Conservation (phyloP, 1,284 basidiomycete species). For the Chalciporus sp. region DNA sequence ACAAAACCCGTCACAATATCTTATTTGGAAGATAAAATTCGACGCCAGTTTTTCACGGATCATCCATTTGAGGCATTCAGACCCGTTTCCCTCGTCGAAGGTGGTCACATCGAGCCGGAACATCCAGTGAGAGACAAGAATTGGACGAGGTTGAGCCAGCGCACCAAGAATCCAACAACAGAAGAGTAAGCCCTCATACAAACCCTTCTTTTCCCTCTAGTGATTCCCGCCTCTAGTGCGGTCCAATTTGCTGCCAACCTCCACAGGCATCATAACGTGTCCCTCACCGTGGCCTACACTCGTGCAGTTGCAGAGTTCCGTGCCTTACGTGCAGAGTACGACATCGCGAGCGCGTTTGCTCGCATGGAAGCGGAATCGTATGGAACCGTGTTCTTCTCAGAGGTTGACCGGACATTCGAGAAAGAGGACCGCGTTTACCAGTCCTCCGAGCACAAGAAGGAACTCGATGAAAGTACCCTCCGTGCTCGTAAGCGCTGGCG, state of each 20-base stretch:
- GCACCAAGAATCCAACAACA: constrained; percentile 79
- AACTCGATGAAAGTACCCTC: constrained; percentile 58
- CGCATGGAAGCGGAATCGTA: constrained; percentile 79
- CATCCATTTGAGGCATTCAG: constrained; percentile 96
- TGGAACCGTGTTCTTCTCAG: constrained; percentile 72
- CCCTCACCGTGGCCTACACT: constrained; percentile 83
- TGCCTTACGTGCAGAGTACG: constrained; percentile 81
- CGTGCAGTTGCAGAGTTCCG: constrained; percentile 85
- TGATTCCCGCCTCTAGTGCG: constrained; percentile 52
- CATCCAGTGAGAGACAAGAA: constrained; percentile 58
- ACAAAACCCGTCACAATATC: constrained; percentile 65
- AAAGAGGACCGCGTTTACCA: constrained; percentile 66
- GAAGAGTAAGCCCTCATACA: constrained; percentile 78
- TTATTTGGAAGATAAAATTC: constrained; percentile 86
- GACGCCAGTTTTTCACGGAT: constrained; percentile 92
- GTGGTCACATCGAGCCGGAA: constrained; percentile 53
- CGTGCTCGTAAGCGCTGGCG: constrained; percentile 77
- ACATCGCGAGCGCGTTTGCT: constrained; percentile 78
- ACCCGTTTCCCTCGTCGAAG: constrained; percentile 79
- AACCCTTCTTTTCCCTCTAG: constrained; percentile 1
- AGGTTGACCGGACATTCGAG: constrained; percentile 61
- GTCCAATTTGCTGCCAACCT: constrained; percentile 83
- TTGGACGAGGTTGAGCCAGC: constrained; percentile 81
- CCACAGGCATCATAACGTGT: constrained; percentile 62
- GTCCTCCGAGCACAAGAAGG: constrained; percentile 57